A percentile compares a stretch with the other conserved stretches of the same genome.
These are phyloP conservation scores for Vigna unguiculata DNA, from an alignment of 306 rosid species.

Conservation along the genomic window DNA sequence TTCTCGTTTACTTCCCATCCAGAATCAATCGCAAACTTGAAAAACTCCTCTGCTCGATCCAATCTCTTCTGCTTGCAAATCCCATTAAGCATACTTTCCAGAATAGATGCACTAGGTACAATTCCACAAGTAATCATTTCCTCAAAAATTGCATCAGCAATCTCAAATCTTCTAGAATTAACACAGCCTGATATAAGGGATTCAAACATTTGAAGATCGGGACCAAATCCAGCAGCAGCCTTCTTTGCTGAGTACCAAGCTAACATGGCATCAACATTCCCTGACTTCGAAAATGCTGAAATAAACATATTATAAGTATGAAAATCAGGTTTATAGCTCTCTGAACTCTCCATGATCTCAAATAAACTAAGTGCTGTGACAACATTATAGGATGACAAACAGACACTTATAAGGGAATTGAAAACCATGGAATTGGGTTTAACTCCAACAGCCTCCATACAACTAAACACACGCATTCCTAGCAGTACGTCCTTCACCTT, in stretches of 20 bases:
- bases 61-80: constrained; percentile 55
- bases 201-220: constrained; percentile 61
- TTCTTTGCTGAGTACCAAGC: constrained; percentile 66
- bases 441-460: constrained; percentile 70
- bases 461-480: constrained; percentile 64
- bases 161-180: constrained; percentile 52
- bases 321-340: constrained; percentile 58
- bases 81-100: constrained; percentile 64
- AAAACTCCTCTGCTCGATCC: constrained; percentile 50
- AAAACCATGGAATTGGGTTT: constrained; percentile 58
- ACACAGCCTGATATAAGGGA: constrained; percentile 59
- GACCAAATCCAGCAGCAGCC: constrained; percentile 56
- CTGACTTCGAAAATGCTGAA: constrained; percentile 55
- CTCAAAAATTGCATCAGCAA: constrained; percentile 52
- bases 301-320: constrained; percentile 59
- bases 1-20: constrained; percentile 53
- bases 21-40: constrained; percentile 45
- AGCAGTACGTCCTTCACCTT: constrained; percentile 52
- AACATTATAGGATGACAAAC: constrained; percentile 63
- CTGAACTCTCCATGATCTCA: constrained; percentile 73
- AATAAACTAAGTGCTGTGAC: constrained; percentile 63
- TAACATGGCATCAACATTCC: constrained; percentile 61
- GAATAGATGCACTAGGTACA: constrained; percentile 56
- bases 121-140: constrained; percentile 56
- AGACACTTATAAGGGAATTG: constrained; percentile 68